Base-by-base conservation (phyloP, 371 early-diverging fungal genomes). In the Apophysomyces elegans region DNA sequence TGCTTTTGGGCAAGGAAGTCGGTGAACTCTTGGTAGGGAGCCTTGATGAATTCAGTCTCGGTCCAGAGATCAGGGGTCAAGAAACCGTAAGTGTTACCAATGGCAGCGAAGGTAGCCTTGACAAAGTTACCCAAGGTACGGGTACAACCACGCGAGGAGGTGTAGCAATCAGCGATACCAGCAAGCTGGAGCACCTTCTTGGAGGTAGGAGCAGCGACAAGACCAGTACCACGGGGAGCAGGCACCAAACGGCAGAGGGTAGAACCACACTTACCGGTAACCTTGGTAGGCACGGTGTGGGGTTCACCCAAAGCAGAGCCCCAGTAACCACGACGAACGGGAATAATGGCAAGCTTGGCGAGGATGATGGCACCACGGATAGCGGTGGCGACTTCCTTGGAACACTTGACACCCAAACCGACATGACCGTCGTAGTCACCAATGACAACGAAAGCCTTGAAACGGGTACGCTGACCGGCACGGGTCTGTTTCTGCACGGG, bases 401-500 rank as follows among this genome's bases (percentile, higher is more conserved):
- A 91, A 87, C 97, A 95, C 90, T 97, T 98, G 79, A 96, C 95
- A 80, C 98, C 99, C 66, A 98, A 88, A 84, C 99, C 98, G 75
- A 98, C 95, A 86, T 97, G 96, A 68, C 98, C 97, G 77, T 96
- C 87, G 62, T 80, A 86, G 90, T 98, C 97, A 84, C 99, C 99
- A 74, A 98, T 93, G 87, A 95, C 93, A 63, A 97, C 98, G 76
- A 96, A 96, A 70, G 96, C 99, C 92, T 98, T 99, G 91, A 99
- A 98, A 71, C 96, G 93, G 74, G 99, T 98, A 72, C 97, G 94
- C 88, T 99, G 99, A 88, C 99, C 99, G 72, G 99, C 99, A 81
- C 95, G 93, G 75, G 98, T 99, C 86, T 99, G 99, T 91, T 99
- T 99, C 89, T 99, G 99, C 76, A 99, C 98, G 67, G 97, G 96